Evolutionary conservation across 495 filamentous ascomycete genomes (phyloP).

Genomic region (Echria macrotheca): DNA sequence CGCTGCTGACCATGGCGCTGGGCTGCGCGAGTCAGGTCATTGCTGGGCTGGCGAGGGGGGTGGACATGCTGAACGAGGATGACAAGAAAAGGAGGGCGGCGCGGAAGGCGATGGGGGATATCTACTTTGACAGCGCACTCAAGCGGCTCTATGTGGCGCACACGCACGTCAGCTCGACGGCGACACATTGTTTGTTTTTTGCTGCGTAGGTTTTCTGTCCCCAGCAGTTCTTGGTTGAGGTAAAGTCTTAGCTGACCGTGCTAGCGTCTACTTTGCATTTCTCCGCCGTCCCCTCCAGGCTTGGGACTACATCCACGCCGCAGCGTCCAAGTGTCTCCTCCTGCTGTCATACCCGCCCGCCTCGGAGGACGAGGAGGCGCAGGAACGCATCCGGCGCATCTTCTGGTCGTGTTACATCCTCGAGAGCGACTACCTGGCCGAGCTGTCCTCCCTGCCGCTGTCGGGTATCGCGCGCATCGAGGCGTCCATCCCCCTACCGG

Average conservation of each 20-base stretch:
- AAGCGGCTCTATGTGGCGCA: slow-evolving; percentile 29
- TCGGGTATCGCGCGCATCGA: slow-evolving; percentile 41
- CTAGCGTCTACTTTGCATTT: slow-evolving; percentile 33
- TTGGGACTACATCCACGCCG: slow-evolving; percentile 29
- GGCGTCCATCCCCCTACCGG: slow-evolving; percentile 37
- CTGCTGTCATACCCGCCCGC: slow-evolving; percentile 26
- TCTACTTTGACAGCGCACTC: slow-evolving; percentile 29
- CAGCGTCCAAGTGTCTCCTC: slow-evolving; percentile 35
- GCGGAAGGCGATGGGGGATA: slow-evolving; percentile 22
- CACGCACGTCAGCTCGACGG: slow-evolving; percentile 26
- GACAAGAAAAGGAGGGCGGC: slow-evolving; percentile 10
- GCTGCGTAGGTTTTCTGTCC: slow-evolving; percentile 19
- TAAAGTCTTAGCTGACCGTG: background rate
- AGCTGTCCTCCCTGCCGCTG: slow-evolving; percentile 39
- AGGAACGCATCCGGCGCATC: slow-evolving; percentile 40
- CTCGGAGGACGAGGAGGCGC: slow-evolving; percentile 24
- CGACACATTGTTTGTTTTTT: slow-evolving; percentile 34
- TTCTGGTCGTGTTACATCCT: slow-evolving; percentile 48
- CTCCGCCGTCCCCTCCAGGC: slow-evolving; percentile 31
- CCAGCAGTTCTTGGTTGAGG: background rate
- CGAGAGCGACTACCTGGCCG: slow-evolving; percentile 34
- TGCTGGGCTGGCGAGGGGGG: slow-evolving; percentile 8
- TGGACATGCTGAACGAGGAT: slow-evolving; percentile 2
- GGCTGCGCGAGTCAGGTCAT: slow-evolving; percentile 28
- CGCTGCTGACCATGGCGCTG: slow-evolving; percentile 29